Evolutionary conservation across 495 filamentous ascomycete species (phyloP).

Genomic region (Daldinia caldariorum): DNA sequence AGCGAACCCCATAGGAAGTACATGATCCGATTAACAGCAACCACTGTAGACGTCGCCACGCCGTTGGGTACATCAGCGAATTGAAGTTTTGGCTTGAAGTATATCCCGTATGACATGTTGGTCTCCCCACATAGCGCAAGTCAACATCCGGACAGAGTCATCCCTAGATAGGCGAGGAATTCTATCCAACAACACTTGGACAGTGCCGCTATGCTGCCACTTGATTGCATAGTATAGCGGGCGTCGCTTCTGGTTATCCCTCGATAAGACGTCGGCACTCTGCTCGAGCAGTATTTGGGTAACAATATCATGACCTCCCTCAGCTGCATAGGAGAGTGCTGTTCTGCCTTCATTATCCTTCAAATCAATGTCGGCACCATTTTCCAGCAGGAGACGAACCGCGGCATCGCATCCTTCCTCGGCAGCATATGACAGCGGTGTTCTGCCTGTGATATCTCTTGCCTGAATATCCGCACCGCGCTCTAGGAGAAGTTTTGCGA

Average conservation of each 20-base stretch:
- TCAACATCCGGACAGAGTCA: too few species aligned
- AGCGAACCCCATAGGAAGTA: too few species aligned
- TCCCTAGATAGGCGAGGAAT: background rate
- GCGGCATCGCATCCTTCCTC: background rate
- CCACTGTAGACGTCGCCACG: too few species aligned
- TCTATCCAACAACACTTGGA: background rate
- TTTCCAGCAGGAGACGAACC: background rate
- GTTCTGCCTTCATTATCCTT: background rate
- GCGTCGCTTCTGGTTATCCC: background rate
- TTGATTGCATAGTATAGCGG: background rate
- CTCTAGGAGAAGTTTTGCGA: background rate
- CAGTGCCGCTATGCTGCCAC: background rate
- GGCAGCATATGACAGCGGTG: slow-evolving; percentile 1
- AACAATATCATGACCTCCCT: background rate
- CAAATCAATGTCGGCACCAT: background rate
- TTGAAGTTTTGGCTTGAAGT: background rate
- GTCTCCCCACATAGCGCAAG: background rate
- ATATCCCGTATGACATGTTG: background rate
- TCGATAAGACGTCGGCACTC: slow-evolving; percentile 55
- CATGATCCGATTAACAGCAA: too few species aligned
- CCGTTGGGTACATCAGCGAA: too few species aligned
- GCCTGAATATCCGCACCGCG: background rate
- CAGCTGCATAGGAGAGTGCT: background rate
- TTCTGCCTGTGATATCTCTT: background rate
- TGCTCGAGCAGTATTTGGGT: background rate